Evolutionary conservation across 2,329 filamentous ascomycete species (phyloP), one percentile per base, ranked within the genome.

Genomic region (Seiridium unicorne): DNA sequence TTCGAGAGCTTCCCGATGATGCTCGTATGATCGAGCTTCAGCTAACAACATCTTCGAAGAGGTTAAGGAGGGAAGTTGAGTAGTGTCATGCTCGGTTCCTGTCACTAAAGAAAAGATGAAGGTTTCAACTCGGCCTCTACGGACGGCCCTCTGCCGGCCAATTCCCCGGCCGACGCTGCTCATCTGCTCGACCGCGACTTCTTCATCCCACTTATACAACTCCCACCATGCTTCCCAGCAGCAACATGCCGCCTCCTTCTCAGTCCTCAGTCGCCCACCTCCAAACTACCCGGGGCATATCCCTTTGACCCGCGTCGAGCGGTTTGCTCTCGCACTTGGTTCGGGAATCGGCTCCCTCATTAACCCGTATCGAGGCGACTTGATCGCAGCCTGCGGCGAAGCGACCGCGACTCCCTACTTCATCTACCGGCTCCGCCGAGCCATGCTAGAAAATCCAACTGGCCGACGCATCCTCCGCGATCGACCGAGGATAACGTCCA

Each of bases 381-480:
- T 99, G 66, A 96, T 99, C 68, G 95, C 95, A 40, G 86, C 92
- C 40, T 86, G 96, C n/a, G 94, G 93, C 71, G 95, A 99, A 81
- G 89, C 93, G 35, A 98, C 95, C 3, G 92, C 93, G 31, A 92
- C 93, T 8, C 95, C 95, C 10, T 97, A 93, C 83, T 97, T 98
- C 79, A 93, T 97, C 76, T 87, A 91, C 76, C 91, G 92, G 60
- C 91, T 99, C 26, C 93, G 92, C 65, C 86, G 94, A 72, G 91
- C 90, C 64, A 99, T 99, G 95, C 91, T 99, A 58, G 79, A 86
- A 35, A 81, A 88, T 65, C 83, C 91, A 1, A 96, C 92, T 0
- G 95, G 95, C 60, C 90, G 95, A 1, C 89, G 93, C 55, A 97
- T 99, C 73, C 87, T 99, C 64, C 91, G 91, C 64, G 91, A 95